A percentile compares a stretch with the other conserved stretches of the same genome.
phyloP scores from a whole-genome alignment of 371 early-diverging fungal genomes.

The Synchytrium microbalum region DNA sequence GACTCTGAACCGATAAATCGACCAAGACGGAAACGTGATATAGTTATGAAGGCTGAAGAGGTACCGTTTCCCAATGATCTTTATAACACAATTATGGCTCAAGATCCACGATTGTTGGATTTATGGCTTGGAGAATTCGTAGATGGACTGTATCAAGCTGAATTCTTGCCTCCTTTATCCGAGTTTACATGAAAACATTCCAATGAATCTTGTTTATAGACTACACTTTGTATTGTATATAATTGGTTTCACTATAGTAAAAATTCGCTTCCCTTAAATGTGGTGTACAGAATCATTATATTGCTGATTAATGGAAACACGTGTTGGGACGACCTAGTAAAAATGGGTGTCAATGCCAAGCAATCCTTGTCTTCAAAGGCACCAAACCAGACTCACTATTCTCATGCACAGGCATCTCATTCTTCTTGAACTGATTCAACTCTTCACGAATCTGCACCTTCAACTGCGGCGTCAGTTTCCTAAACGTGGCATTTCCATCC shows the following conservation, averaged over 20 bases:
- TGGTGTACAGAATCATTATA: too few species aligned
- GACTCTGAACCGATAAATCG: neutral
- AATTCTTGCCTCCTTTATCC: neutral
- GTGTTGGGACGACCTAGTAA: slow-evolving; percentile 25
- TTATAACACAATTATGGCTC: neutral
- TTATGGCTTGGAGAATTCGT: neutral
- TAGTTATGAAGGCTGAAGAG: neutral
- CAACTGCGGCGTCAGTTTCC: slow-evolving; percentile 52
- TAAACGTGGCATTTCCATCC: slow-evolving; percentile 53
- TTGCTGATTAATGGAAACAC: slow-evolving; percentile 32
- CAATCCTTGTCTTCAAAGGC: neutral
- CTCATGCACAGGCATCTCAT: slow-evolving; percentile 59
- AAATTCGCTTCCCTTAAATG: too few species aligned
- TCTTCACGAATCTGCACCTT: slow-evolving; percentile 57
- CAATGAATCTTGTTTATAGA: too few species aligned
- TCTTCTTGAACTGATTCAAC: slow-evolving; percentile 54
- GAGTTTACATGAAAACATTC: too few species aligned
- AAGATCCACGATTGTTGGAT: neutral
- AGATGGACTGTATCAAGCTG: neutral
- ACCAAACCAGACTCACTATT: slow-evolving; percentile 30
- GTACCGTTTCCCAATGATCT: neutral
- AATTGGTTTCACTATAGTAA: too few species aligned
- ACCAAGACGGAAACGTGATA: neutral
- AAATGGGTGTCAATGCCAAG: neutral
- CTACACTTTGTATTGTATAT: too few species aligned